These are phyloP conservation scores for Pholiota microspora DNA, from an alignment of 768 basidiomycete genomes.

Conservation along the genomic window DNA sequence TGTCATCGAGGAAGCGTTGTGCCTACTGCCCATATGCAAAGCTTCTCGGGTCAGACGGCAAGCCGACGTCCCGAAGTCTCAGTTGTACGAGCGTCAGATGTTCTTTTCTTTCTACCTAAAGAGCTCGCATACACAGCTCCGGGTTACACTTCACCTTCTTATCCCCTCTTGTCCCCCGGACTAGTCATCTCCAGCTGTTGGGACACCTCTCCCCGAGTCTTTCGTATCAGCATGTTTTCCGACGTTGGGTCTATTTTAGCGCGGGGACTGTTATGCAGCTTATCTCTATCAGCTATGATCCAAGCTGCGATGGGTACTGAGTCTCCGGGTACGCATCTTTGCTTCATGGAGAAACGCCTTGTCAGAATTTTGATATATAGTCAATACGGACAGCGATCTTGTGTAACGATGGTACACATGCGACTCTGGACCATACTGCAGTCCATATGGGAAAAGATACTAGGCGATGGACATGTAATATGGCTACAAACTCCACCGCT, in stretches of 20 bases:
- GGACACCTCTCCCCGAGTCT: neutral
- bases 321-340: neutral
- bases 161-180: neutral
- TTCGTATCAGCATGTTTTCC: constrained; percentile 1
- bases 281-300: neutral
- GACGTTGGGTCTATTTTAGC: constrained; percentile 1
- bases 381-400: neutral
- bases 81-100: neutral
- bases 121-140: neutral
- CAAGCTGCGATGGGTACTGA: neutral
- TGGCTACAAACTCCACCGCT: neutral
- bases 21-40: neutral
- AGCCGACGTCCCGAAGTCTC: neutral
- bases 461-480: constrained; percentile 3
- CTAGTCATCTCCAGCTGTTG: neutral
- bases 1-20: neutral
- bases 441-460: constrained; percentile 11
- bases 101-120: neutral
- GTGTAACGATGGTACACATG: constrained; percentile 5
- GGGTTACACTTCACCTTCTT: neutral
- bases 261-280: neutral
- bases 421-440: constrained; percentile 1
- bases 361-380: neutral
- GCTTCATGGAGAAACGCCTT: neutral
- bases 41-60: neutral